phyloP scores from a whole-genome alignment of 305 asterid species.

The Caryopteris hybrid region DNA sequence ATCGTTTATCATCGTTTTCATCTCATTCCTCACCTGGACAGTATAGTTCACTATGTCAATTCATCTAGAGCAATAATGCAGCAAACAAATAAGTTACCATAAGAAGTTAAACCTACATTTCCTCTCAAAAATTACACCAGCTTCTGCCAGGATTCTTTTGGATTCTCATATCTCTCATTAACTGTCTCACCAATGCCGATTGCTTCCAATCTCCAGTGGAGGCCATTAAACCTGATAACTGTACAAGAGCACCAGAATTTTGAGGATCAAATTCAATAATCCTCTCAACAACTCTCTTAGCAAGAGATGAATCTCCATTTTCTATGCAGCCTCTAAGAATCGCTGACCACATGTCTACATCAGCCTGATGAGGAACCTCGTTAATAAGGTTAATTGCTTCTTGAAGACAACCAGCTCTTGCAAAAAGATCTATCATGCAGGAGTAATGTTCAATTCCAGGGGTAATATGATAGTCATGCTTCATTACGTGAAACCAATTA shows the following conservation, averaged over 20 bases:
- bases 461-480: conserved; percentile 39
- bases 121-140: conserved; percentile 49
- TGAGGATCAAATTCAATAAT: conserved; percentile 67
- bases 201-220: conserved; percentile 72
- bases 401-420: conserved; percentile 57
- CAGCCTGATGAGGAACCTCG: conserved; percentile 49
- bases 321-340: conserved; percentile 73
- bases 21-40: too few relatives aligned
- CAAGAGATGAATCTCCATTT: conserved; percentile 49
- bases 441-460: conserved; percentile 92
- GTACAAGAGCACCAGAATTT: conserved; percentile 70
- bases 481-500: conserved; percentile 63
- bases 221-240: conserved; percentile 70
- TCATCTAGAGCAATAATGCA: background rate
- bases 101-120: background rate
- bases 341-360: conserved; percentile 74
- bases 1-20: background rate
- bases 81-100: background rate
- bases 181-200: conserved; percentile 59
- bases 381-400: conserved; percentile 60
- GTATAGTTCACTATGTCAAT: background rate
- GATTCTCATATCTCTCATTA: conserved; percentile 59
- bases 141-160: conserved; percentile 63
- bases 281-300: conserved; percentile 45
- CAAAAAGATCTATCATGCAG: conserved; percentile 82